A percentile compares a stretch with the other conserved stretches of the same genome.
Conservation (phyloP, 2,329 filamentous ascomycete species). For the Aspergillus luchuensis region DNA sequence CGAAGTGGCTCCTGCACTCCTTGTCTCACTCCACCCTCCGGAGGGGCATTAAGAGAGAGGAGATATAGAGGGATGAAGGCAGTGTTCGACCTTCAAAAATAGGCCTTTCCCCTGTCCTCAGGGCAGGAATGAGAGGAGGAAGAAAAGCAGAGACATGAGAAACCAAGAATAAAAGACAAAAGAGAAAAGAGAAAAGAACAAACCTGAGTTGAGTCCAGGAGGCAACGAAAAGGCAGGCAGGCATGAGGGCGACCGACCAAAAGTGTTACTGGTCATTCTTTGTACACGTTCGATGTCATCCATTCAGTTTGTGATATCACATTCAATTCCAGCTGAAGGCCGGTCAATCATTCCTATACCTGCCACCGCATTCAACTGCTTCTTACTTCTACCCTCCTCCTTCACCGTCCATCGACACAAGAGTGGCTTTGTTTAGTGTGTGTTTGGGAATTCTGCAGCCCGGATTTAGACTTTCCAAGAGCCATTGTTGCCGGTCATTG, state of each 20-base stretch:
- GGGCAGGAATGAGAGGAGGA: conserved; percentile 7
- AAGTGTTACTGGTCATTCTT: conserved; percentile 3
- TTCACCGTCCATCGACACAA: not conserved
- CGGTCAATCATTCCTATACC: not conserved
- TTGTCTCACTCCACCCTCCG: conserved; percentile 12
- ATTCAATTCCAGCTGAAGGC: not conserved
- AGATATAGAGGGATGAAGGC: not conserved
- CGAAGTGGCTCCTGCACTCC: conserved; percentile 9
- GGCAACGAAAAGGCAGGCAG: conserved; percentile 3
- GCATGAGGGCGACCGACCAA: not conserved
- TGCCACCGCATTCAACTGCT: conserved; percentile 12
- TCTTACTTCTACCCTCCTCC: not conserved
- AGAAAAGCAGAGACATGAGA: not conserved
- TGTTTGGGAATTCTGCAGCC: not conserved
- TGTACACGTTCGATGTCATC: conserved; percentile 6
- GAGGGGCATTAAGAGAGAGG: not conserved
- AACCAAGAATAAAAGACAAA: too few species aligned
- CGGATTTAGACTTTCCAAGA: not conserved
- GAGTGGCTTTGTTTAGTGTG: not conserved
- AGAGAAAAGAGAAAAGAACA: too few species aligned
- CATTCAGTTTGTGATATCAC: not conserved
- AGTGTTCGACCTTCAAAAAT: conserved; percentile 13
- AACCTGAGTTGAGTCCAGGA: not conserved
- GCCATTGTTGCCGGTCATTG: not conserved
- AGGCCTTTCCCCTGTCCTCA: conserved; percentile 17